A percentile compares a stretch with the other conserved stretches of the same genome.
phyloP scores from a whole-genome alignment of 1,284 basidiomycete species.

The Xerocomus amazonicus region DNA sequence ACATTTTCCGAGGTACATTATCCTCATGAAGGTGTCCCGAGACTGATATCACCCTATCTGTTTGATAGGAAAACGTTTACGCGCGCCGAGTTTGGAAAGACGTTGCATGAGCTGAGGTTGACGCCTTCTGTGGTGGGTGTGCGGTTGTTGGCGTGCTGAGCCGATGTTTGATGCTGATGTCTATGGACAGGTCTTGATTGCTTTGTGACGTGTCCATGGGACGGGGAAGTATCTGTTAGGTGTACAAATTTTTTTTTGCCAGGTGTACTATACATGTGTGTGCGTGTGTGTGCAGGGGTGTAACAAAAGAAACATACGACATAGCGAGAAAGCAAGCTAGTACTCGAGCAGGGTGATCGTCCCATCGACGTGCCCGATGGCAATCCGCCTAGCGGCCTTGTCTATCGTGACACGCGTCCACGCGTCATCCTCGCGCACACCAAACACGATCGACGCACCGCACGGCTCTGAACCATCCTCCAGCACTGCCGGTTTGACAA shows the following conservation, averaged over 20 bases:
- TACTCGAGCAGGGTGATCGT: conserved; percentile 51
- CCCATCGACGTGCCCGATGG: conserved; percentile 49
- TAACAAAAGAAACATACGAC: neutral
- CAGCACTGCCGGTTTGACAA: too few species aligned
- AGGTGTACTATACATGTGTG: neutral
- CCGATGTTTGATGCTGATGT: neutral
- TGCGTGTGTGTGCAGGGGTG: too few species aligned
- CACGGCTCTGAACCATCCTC: neutral
- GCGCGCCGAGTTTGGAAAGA: conserved; percentile 60
- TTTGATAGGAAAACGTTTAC: conserved; percentile 62
- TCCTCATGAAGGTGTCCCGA: too few species aligned
- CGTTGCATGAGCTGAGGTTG: conserved; percentile 67
- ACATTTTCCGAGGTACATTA: conserved; percentile 78
- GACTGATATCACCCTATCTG: too few species aligned
- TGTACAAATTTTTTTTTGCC: neutral
- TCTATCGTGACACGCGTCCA: conserved; percentile 56
- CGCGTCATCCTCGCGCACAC: conserved; percentile 40
- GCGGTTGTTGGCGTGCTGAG: neutral
- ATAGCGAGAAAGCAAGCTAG: conserved; percentile 1
- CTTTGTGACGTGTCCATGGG: conserved; percentile 27
- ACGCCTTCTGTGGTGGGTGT: conserved; percentile 71
- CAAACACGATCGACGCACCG: conserved; percentile 43
- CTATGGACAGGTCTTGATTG: conserved; percentile 49
- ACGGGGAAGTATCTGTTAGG: neutral
- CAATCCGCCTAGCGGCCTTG: conserved; percentile 58